Conservation (phyloP, 83 land plant genomes). For the Diphasiastrum complanatum region DNA sequence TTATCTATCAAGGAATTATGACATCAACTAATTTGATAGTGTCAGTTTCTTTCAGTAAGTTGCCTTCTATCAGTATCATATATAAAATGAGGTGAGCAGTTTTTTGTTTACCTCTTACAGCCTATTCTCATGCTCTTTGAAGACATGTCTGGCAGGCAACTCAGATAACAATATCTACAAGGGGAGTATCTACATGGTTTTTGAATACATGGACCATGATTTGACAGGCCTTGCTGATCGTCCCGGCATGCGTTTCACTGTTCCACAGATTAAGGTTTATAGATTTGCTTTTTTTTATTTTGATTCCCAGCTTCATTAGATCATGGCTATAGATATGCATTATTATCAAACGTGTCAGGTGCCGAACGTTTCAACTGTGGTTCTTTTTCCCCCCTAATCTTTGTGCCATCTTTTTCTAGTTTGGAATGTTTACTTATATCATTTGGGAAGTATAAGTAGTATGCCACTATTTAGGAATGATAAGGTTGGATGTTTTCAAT, state of each 20-base stretch:
- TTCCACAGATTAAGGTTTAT: slow-evolving; percentile 90
- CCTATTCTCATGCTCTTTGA: not conserved
- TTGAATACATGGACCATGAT: slow-evolving; percentile 97
- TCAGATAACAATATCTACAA: slow-evolving; percentile 53
- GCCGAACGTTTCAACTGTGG: too few species aligned
- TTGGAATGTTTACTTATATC: too few species aligned
- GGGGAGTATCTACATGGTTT: slow-evolving; percentile 88
- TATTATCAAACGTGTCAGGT: too few species aligned
- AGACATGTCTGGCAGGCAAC: slow-evolving; percentile 34
- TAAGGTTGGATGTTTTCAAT: too few species aligned
- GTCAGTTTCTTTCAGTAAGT: not conserved
- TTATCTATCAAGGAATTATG: not conserved
- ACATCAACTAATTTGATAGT: too few species aligned
- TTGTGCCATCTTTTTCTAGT: too few species aligned
- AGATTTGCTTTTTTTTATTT: too few species aligned
- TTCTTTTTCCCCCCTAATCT: too few species aligned
- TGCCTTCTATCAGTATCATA: not conserved
- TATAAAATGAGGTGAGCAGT: not conserved
- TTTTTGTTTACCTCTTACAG: slow-evolving; percentile 1
- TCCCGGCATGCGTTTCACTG: slow-evolving; percentile 73
- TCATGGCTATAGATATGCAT: too few species aligned
- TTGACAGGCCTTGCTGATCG: slow-evolving; percentile 79
- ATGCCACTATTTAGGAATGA: too few species aligned
- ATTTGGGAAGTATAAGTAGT: too few species aligned
- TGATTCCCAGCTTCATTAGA: too few species aligned